Evolutionary conservation across 352 stramenopile species (phyloP), one percentile per base, ranked within the genome.

Genomic region (Globisporangium canariense): DNA sequence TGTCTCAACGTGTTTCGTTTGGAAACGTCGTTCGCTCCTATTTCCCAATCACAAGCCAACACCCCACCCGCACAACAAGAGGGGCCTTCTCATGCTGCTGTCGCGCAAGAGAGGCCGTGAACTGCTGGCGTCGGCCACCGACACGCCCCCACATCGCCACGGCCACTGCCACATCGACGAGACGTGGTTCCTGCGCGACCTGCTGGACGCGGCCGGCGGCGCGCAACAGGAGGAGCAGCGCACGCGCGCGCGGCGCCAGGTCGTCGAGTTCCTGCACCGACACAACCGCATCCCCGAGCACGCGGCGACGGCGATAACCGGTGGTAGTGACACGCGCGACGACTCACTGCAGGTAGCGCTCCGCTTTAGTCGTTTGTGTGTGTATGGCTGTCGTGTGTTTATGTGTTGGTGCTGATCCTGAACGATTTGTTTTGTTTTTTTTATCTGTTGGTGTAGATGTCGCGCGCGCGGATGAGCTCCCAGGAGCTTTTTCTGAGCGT

Each of bases 401-500:
- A 8, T 55, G 25, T 32, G 18, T 50, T 34, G 2, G 34, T 58
- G 11, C 4, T 60, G 46, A 54, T 36, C 9, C 22, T 32, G 3
- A 4, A 16, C 9, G 18, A 3, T 13, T 3, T 50, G 38, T 4
- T 64, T 4, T 50, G n/a, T 50, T 34, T 49, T 58, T 5, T 32
- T 59, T 65, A 38, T 10, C 32, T 25, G 22, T 25, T 25, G 22
- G 32, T 38, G 20, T 59, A 80, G 73, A 67, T 75, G 30, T 75
- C 69, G 14, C 76, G 74, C 32, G 76, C 77, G 20, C 71, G 69
- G 0, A 62, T 87, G 58, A 87, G 69, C 70, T 89, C 80, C 16
- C 82, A 93, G 45, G 82, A 91, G 62, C 77, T 93, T n/a, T 93
- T 93, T 65, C 67, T 93, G 41, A 90, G 81, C 64, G 85, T 91